Evolutionary conservation across 257 asterid genomes (phyloP).

Genomic region (Plantago elongata): DNA sequence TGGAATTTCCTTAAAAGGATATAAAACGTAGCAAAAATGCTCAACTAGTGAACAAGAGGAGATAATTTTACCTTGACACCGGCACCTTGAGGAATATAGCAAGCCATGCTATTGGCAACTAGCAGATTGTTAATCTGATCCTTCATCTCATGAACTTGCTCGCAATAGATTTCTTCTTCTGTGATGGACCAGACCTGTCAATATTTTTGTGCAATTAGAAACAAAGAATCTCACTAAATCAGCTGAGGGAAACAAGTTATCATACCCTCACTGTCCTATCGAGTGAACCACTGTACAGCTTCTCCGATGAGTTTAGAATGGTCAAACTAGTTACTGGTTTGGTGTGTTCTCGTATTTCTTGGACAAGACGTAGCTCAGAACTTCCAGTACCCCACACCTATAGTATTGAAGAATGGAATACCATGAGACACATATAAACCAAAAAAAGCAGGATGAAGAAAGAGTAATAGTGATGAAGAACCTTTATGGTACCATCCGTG

Average conservation of each 20-base stretch:
- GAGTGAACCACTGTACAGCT: slow-evolving; percentile 77
- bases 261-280: slow-evolving; percentile 74
- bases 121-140: slow-evolving; percentile 59
- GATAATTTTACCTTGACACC: slow-evolving; percentile 54
- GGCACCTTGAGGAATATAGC: slow-evolving; percentile 78
- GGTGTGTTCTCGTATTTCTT: slow-evolving; percentile 63
- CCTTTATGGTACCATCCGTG: slow-evolving; percentile 81
- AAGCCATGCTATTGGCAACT: slow-evolving; percentile 55
- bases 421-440: slow-evolving; percentile 1
- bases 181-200: slow-evolving; percentile 58
- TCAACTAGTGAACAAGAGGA: too few relatives aligned
- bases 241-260: neutral
- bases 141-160: slow-evolving; percentile 73
- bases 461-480: slow-evolving; percentile 12
- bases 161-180: slow-evolving; percentile 51
- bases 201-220: slow-evolving; percentile 5
- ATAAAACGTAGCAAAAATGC: neutral
- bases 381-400: slow-evolving; percentile 63
- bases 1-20: too few relatives aligned
- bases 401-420: slow-evolving; percentile 7
- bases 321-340: slow-evolving; percentile 68
- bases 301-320: slow-evolving; percentile 46
- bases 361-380: slow-evolving; percentile 40
- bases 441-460: neutral
- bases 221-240: neutral